Evolutionary conservation across 2,329 filamentous ascomycete genomes (phyloP).

Genomic region (Thelonectria blattea): DNA sequence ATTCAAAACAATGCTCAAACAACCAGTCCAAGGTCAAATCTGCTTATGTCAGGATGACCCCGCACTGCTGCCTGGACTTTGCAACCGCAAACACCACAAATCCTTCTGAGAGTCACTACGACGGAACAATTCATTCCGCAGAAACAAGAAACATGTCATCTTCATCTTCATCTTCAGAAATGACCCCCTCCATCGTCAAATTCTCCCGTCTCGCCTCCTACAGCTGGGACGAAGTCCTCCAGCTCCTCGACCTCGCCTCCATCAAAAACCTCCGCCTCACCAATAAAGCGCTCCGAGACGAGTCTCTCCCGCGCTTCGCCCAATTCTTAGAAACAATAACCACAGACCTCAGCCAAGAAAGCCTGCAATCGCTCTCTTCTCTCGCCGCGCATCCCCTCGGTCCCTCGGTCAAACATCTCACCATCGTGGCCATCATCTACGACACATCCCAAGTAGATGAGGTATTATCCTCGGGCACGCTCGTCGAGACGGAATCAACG

Average conservation of each 20-base stretch:
- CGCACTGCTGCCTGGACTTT: no score
- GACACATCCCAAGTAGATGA: not conserved
- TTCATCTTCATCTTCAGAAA: not conserved
- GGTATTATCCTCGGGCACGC: not conserved
- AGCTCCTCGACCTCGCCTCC: not conserved
- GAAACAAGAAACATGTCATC: no score
- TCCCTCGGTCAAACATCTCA: not conserved
- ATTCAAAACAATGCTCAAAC: no score
- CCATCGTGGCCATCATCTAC: not conserved
- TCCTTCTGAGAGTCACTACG: no score
- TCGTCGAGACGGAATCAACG: not conserved
- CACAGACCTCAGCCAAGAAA: not conserved
- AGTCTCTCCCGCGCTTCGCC: not conserved
- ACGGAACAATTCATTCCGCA: no score
- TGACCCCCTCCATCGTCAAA: not conserved
- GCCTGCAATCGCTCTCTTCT: not conserved
- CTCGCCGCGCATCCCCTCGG: not conserved
- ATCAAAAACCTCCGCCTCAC: constrained; percentile 1
- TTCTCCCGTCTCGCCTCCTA: not conserved
- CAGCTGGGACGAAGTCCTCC: not conserved
- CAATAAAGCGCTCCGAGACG: not conserved
- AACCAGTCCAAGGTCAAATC: no score
- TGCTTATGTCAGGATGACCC: no score
- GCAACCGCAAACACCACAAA: no score
- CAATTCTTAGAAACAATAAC: not conserved